These are phyloP conservation scores for Botrytis fabae DNA, from an alignment of 2,329 filamentous ascomycete species.

Conservation along the genomic window DNA sequence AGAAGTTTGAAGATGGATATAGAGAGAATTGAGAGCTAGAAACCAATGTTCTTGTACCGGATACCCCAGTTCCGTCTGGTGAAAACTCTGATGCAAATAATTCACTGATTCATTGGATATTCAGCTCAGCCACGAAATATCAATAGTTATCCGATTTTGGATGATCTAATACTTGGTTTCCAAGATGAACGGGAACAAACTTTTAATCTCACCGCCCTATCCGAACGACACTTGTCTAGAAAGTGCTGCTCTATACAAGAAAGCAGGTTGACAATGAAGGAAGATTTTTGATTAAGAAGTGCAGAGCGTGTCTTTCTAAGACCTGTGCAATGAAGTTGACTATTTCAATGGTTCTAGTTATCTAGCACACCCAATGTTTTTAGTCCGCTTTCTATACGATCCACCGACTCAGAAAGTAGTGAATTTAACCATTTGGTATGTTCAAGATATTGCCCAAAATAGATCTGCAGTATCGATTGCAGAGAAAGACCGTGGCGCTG, in stretches of 20 bases:
- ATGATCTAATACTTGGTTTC: background rate
- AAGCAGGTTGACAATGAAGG: no score
- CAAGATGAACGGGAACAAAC: background rate
- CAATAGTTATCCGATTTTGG: background rate
- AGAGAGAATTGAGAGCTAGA: background rate
- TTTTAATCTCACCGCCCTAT: no score
- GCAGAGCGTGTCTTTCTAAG: no score
- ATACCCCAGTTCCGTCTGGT: background rate
- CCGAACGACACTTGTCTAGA: fast-evolving
- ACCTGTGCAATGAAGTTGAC: no score
- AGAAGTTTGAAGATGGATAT: background rate
- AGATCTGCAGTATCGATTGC: background rate
- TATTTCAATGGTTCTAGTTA: no score
- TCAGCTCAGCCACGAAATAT: background rate
- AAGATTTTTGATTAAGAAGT: no score
- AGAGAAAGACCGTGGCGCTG: background rate
- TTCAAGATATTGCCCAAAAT: fast-evolving
- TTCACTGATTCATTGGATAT: background rate
- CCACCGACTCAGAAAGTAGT: background rate
- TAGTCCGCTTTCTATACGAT: background rate
- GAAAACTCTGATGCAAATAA: background rate
- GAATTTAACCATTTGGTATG: background rate
- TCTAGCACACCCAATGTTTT: no score
- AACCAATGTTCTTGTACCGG: background rate
- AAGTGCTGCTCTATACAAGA: no score